Conservation (phyloP, 345 rosid genomes). For the Isatis tinctoria region DNA sequence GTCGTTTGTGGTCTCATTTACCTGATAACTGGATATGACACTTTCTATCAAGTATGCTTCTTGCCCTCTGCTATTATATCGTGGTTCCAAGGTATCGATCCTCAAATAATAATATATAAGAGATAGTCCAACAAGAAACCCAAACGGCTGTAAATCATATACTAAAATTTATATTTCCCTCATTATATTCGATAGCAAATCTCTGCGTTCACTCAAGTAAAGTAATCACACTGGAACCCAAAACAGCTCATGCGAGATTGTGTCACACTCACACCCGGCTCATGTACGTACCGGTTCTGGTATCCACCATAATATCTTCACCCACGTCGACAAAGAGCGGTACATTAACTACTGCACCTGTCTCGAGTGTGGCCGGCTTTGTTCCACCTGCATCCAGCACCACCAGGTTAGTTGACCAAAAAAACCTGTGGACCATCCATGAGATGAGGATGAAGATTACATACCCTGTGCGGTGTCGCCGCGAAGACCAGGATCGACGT, state of each 20-base stretch:
- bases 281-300: conserved; percentile 79
- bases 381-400: conserved; percentile 56
- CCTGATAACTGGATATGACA: conserved; percentile 76
- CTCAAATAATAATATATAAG: too few relatives aligned
- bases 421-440: neutral
- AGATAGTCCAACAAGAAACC: neutral
- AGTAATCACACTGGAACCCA: neutral
- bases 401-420: neutral
- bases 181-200: neutral
- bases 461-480: conserved; percentile 89
- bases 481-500: conserved; percentile 76
- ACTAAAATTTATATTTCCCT: neutral
- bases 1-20: conserved; percentile 69
- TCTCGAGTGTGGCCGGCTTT: conserved; percentile 70
- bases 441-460: neutral
- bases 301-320: conserved; percentile 65
- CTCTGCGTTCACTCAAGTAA: neutral
- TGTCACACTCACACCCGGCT: conserved; percentile 44
- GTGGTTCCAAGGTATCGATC: conserved; percentile 82
- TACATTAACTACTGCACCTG: conserved; percentile 71
- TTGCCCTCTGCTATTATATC: conserved; percentile 69
- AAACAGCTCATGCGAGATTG: neutral
- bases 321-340: conserved; percentile 63
- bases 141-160: neutral
- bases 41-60: conserved; percentile 80